Evolutionary conservation across 257 asterid genomes (phyloP).

Genomic region (Knoxia roxburghii): DNA sequence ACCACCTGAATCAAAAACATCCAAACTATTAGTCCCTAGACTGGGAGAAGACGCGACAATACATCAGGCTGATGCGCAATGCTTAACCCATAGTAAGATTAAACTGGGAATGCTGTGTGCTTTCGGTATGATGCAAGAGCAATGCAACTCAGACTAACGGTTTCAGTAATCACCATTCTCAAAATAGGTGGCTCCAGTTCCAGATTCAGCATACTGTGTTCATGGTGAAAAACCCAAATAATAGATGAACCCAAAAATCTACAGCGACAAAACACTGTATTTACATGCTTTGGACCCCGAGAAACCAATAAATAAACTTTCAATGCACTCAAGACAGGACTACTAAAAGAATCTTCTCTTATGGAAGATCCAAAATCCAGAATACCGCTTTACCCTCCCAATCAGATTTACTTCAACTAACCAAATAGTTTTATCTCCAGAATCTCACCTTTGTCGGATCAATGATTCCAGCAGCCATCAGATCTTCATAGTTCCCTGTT

Average conservation of each 20-base stretch:
- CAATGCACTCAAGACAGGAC: neutral
- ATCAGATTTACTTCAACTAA: neutral
- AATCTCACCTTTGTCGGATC: slow-evolving; percentile 85
- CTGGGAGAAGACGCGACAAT: neutral
- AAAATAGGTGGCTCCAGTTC: neutral
- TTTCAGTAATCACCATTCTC: neutral
- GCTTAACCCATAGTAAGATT: too few relatives aligned
- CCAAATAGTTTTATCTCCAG: neutral
- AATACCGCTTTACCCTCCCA: neutral
- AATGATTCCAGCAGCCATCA: slow-evolving; percentile 94
- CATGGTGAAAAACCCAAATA: too few relatives aligned
- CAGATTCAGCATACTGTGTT: too few relatives aligned
- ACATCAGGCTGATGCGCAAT: too few relatives aligned
- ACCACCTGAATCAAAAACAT: slow-evolving; percentile 54
- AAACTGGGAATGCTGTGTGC: neutral
- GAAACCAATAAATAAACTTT: neutral
- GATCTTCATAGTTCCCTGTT: slow-evolving; percentile 87
- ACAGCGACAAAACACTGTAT: neutral
- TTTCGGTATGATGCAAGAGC: too few relatives aligned
- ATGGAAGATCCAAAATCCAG: neutral
- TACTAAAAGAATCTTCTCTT: neutral
- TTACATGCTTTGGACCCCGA: neutral
- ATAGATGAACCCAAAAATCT: neutral
- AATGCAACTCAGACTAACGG: neutral
- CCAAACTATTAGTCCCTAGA: neutral